phyloP scores from a whole-genome alignment of 2,329 filamentous ascomycete genomes.

The Thielaviopsis populi region DNA sequence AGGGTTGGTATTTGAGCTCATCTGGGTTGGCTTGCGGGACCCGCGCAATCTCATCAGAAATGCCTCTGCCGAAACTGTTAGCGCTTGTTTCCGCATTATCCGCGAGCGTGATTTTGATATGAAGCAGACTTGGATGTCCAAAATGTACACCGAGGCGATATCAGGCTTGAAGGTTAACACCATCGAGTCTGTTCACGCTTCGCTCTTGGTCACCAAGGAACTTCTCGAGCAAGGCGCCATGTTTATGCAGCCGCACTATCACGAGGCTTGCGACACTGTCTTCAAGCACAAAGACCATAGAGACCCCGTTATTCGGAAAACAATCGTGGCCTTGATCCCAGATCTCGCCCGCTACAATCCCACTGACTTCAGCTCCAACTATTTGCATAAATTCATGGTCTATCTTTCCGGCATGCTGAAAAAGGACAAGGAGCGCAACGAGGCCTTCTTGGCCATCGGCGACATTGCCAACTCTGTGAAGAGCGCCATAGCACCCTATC shows the following conservation, averaged over 20 bases:
- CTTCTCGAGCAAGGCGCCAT: constrained; percentile 88
- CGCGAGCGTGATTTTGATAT: constrained; percentile 79
- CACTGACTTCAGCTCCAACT: constrained; percentile 70
- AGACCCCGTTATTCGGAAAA: constrained; percentile 73
- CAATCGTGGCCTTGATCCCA: constrained; percentile 81
- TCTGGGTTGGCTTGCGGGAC: constrained; percentile 89
- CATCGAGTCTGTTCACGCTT: constrained; percentile 85
- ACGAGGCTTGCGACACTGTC: constrained; percentile 83
- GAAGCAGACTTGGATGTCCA: constrained; percentile 74
- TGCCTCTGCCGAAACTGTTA: constrained; percentile 83
- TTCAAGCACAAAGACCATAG: constrained; percentile 85
- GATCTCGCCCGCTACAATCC: constrained; percentile 87
- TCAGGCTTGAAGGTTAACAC: constrained; percentile 65
- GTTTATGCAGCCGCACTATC: constrained; percentile 96
- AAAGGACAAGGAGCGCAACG: constrained; percentile 84
- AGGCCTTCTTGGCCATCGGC: constrained; percentile 89
- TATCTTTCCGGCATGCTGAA: constrained; percentile 89
- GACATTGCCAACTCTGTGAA: constrained; percentile 94
- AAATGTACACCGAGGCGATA: constrained; percentile 77
- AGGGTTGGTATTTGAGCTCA: constrained; percentile 84
- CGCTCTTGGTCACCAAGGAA: constrained; percentile 80
- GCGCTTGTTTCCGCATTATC: constrained; percentile 91
- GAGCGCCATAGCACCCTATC: constrained; percentile 84
- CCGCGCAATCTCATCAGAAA: constrained; percentile 80
- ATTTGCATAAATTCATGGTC: constrained; percentile 93